A percentile compares a stretch with the other conserved stretches of the same genome.
These are phyloP conservation scores for Hondaea fermentalgiana DNA, from an alignment of 108 stramenopile species.

Conservation along the genomic window DNA sequence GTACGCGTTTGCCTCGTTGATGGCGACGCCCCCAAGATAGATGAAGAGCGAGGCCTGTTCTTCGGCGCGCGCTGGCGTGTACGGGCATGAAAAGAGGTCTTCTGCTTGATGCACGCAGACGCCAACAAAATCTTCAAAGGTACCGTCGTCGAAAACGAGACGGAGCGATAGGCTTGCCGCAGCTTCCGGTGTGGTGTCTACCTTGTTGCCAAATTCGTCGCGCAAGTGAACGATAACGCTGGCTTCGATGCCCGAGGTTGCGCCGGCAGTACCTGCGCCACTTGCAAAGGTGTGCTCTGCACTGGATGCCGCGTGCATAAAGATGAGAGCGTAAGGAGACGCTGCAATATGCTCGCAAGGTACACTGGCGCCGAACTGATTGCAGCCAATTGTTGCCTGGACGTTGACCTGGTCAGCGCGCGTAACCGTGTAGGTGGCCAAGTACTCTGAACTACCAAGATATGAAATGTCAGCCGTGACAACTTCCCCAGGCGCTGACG, in stretches of 20 bases:
- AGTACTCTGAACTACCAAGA: not conserved
- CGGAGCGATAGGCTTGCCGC: not conserved
- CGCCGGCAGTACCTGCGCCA: not conserved
- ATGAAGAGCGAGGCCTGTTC: not conserved
- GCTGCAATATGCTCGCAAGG: not conserved
- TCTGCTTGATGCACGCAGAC: not conserved
- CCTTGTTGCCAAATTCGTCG: not conserved
- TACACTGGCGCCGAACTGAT: not conserved
- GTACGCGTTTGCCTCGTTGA: not conserved
- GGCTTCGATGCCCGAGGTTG: not conserved
- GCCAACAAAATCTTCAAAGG: not conserved
- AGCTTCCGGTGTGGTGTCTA: not conserved
- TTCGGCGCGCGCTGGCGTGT: not conserved
- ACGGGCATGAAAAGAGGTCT: not conserved
- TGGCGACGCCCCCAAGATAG: not conserved
- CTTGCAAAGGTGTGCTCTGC: not conserved
- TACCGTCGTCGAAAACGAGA: not conserved
- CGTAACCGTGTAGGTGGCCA: not conserved
- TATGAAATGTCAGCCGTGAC: not conserved
- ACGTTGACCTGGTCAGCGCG: not conserved
- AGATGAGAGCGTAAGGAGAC: not conserved
- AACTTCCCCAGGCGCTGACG: not conserved
- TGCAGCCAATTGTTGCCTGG: not conserved
- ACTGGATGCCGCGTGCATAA: not conserved
- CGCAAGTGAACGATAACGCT: not conserved